These are phyloP conservation scores for Quillaja saponaria DNA, from an alignment of 306 rosid genomes.

Conservation along the genomic window DNA sequence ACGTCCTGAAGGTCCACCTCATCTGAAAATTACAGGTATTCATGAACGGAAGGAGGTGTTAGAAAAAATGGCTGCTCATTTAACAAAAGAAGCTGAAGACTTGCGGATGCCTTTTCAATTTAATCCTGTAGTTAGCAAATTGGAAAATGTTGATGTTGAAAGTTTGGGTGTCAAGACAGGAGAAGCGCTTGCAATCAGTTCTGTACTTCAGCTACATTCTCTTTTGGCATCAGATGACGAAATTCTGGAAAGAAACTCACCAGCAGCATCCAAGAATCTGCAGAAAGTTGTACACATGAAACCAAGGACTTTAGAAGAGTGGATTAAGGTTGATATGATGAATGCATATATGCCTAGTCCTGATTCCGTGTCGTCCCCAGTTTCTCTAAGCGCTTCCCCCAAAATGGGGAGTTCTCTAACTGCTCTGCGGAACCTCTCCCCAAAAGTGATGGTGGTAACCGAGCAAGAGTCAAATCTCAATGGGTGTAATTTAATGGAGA, in stretches of 20 bases:
- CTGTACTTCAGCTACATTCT: constrained; percentile 74
- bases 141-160: constrained; percentile 70
- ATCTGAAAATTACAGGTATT: constrained; percentile 78
- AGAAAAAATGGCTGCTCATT: constrained; percentile 59
- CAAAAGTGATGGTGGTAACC: constrained; percentile 67
- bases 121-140: constrained; percentile 59
- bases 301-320: constrained; percentile 63
- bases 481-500: constrained; percentile 62
- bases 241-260: constrained; percentile 40
- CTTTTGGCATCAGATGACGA: constrained; percentile 76
- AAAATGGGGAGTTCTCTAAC: constrained; percentile 66
- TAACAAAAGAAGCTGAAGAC: constrained; percentile 69
- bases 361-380: constrained; percentile 64
- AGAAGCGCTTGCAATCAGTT: constrained; percentile 80
- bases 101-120: constrained; percentile 75
- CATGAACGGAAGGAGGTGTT: constrained; percentile 66
- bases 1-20: constrained; percentile 76
- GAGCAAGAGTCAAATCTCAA: constrained; percentile 92
- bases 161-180: constrained; percentile 76
- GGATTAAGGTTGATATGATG: constrained; percentile 64
- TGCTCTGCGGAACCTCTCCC: constrained; percentile 54
- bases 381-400: constrained; percentile 59
- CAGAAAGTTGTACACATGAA: constrained; percentile 54
- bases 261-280: constrained; percentile 44
- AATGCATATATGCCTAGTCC: constrained; percentile 52